Conservation (phyloP, 257 asterid species). For the Solanum stenotomum region DNA sequence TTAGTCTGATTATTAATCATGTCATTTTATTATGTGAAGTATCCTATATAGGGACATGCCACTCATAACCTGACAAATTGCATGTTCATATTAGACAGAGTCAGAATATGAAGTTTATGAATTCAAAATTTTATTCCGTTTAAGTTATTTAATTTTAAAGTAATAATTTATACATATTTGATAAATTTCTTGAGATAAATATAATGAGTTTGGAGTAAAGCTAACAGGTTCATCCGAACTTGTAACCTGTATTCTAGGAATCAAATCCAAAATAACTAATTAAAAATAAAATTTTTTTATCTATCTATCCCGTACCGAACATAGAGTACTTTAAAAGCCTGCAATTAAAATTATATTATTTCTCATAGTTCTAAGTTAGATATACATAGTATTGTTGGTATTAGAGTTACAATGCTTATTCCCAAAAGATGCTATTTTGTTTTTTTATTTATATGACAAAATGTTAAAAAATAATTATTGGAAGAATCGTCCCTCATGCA, state of each 20-base stretch:
- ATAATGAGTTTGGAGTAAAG: neutral
- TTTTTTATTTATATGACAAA: neutral
- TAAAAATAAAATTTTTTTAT: neutral
- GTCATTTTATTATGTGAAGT: neutral
- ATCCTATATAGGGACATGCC: neutral
- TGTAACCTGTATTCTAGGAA: rapidly evolving
- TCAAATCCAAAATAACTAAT: rapidly evolving
- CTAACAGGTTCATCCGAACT: rapidly evolving
- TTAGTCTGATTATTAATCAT: neutral
- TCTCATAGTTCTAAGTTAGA: neutral
- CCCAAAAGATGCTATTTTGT: constrained; percentile 37
- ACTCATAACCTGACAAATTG: neutral
- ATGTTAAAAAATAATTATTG: neutral
- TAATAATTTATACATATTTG: neutral
- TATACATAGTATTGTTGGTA: constrained; percentile 4
- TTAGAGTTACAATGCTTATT: neutral
- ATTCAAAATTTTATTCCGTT: rapidly evolving
- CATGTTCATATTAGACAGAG: rapidly evolving
- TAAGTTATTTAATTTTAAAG: neutral
- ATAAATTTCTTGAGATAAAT: neutral
- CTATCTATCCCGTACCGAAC: rapidly evolving
- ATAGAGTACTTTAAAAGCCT: neutral
- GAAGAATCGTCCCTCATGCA: neutral
- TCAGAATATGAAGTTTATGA: no score
- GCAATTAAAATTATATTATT: neutral